A percentile compares a stretch with the other conserved stretches of the same genome.
Evolutionary conservation across 2,329 filamentous ascomycete genomes (phyloP).

Genomic region (Ilyonectria robusta): DNA sequence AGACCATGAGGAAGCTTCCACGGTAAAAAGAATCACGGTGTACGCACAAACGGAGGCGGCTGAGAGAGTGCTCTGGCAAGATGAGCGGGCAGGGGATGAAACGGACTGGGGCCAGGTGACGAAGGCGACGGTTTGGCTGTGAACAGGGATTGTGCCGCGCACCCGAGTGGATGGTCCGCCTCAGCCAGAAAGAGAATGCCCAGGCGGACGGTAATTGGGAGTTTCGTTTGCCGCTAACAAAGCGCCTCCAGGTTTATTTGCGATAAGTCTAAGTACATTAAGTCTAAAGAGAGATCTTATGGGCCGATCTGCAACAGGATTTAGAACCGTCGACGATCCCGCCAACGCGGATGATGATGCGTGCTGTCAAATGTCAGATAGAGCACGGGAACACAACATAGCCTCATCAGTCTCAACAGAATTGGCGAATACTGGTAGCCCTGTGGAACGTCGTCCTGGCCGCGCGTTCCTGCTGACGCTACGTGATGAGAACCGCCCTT

Average conservation of each 20-base stretch:
- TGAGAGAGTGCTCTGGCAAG: background rate
- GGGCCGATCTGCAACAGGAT: background rate
- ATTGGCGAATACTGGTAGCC: background rate
- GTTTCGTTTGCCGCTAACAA: background rate
- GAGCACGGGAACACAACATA: no score
- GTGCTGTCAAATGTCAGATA: background rate
- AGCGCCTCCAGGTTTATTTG: background rate
- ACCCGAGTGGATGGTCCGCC: background rate
- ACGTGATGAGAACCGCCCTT: background rate
- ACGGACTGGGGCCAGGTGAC: constrained; percentile 3
- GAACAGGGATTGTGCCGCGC: background rate
- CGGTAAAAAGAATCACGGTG: background rate
- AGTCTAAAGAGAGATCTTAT: background rate
- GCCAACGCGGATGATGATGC: background rate
- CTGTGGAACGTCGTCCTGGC: background rate
- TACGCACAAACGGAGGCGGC: constrained; percentile 9
- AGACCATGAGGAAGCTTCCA: background rate
- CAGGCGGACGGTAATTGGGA: background rate
- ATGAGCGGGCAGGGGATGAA: constrained; percentile 7
- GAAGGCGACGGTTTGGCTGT: background rate
- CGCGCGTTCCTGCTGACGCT: background rate
- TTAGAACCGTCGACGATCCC: background rate
- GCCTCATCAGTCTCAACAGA: background rate
- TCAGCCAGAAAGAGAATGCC: background rate
- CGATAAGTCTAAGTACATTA: background rate